Percentiles rank a stretch among this genome's conserved stretches.
These are phyloP conservation scores for Moesziomyces antarcticus DNA, from an alignment of 1,284 basidiomycete species.

Conservation along the genomic window DNA sequence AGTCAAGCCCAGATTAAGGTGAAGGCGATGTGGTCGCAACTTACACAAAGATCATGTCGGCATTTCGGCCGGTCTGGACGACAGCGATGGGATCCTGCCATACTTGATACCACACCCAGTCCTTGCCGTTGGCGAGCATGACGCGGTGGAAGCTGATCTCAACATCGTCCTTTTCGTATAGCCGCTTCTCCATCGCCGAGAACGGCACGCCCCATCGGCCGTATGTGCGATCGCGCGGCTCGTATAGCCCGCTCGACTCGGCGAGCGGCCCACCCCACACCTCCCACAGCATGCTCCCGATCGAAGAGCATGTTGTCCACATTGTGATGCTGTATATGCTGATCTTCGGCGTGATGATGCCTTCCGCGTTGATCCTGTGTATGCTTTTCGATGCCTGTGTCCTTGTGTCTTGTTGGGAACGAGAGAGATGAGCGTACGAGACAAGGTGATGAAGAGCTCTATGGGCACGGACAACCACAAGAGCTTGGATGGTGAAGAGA, in stretches of 20 bases:
- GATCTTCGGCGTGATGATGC: background rate
- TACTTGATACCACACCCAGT: slow-evolving; percentile 66
- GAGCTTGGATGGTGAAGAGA: too few species aligned
- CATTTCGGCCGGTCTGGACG: slow-evolving; percentile 50
- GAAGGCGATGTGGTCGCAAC: too few species aligned
- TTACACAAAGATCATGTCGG: slow-evolving; percentile 62
- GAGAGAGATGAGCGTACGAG: background rate
- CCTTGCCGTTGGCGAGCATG: slow-evolving; percentile 60
- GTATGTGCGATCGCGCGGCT: slow-evolving; percentile 54
- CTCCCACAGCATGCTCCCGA: slow-evolving; percentile 51
- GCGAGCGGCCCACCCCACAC: slow-evolving; percentile 55
- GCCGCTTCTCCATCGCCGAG: slow-evolving; percentile 62
- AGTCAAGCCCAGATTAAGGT: too few species aligned
- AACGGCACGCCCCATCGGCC: slow-evolving; percentile 57
- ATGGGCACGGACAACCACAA: too few species aligned
- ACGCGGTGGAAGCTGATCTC: slow-evolving; percentile 56
- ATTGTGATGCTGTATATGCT: background rate
- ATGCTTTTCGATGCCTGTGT: too few species aligned
- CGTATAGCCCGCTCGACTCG: slow-evolving; percentile 42
- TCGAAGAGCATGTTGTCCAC: background rate
- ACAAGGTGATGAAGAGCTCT: too few species aligned
- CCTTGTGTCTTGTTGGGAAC: background rate
- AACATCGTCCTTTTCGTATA: slow-evolving; percentile 62
- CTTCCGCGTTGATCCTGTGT: too few species aligned
- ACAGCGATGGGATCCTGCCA: slow-evolving; percentile 59